phyloP scores from a whole-genome alignment of 148 eudicot species.

The Chenopodium formosanum region DNA sequence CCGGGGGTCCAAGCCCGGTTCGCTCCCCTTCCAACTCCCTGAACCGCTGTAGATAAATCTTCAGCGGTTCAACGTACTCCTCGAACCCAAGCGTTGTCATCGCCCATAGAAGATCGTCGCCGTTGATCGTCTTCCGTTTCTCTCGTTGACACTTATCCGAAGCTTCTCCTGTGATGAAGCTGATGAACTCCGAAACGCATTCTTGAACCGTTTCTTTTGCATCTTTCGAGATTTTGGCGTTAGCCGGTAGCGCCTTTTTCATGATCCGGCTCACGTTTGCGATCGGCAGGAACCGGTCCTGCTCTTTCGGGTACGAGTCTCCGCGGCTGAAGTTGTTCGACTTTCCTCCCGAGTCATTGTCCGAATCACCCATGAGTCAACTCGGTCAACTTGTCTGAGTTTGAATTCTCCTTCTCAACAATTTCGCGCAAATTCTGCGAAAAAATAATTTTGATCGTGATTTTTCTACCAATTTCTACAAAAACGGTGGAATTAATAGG shows the following conservation, averaged over 20 bases:
- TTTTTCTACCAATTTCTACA: too few relatives aligned
- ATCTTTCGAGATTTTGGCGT: conserved; percentile 58
- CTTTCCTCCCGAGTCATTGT: conserved; percentile 59
- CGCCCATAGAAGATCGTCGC: conserved; percentile 64
- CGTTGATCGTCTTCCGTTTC: conserved; percentile 65
- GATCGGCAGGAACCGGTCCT: conserved; percentile 55
- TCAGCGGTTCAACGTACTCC: conserved; percentile 57
- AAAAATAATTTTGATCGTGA: not conserved
- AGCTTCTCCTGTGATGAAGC: conserved; percentile 62
- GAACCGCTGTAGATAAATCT: conserved; percentile 49
- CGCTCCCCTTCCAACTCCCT: conserved; percentile 60
- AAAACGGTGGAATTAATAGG: too few relatives aligned
- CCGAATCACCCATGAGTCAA: conserved; percentile 58
- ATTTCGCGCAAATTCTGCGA: not conserved
- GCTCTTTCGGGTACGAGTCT: conserved; percentile 36
- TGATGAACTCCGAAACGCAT: conserved; percentile 63
- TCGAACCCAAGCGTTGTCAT: conserved; percentile 66
- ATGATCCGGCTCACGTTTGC: conserved; percentile 62
- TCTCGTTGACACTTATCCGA: conserved; percentile 60
- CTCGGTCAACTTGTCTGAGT: not conserved
- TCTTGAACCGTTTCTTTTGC: conserved; percentile 64
- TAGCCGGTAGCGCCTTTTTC: conserved; percentile 58
- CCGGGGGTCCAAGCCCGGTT: conserved; percentile 31
- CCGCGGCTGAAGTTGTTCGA: conserved; percentile 26
- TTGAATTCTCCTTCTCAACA: not conserved